phyloP scores from a whole-genome alignment of 768 basidiomycete genomes.

The Naematelia encephala region DNA sequence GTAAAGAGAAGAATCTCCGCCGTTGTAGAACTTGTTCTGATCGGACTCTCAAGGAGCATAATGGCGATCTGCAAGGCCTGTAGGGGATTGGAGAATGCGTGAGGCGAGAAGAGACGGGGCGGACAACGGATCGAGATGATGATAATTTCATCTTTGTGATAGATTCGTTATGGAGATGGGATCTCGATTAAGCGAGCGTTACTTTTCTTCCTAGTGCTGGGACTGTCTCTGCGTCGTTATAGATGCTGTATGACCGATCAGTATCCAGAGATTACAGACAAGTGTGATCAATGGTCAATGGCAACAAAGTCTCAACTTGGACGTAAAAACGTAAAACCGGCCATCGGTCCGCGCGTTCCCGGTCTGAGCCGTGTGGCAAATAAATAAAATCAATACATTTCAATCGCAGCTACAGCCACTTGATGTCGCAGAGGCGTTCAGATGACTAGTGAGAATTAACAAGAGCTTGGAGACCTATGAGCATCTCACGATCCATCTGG shows the following conservation, averaged over 20 bases:
- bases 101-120: neutral
- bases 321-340: neutral
- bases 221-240: too few relatives aligned
- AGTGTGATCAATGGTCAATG: neutral
- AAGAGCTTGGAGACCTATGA: too few relatives aligned
- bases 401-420: too few relatives aligned
- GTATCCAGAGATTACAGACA: too few relatives aligned
- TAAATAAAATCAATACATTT: neutral
- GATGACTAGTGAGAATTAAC: too few relatives aligned
- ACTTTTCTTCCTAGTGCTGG: too few relatives aligned
- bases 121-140: neutral
- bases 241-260: too few relatives aligned
- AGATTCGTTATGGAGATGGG: too few relatives aligned
- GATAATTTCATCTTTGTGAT: neutral
- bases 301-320: neutral
- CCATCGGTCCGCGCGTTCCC: neutral
- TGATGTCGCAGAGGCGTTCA: too few relatives aligned
- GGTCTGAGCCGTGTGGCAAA: neutral
- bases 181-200: too few relatives aligned
- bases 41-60: neutral
- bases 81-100: neutral
- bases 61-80: too few relatives aligned
- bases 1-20: conserved; percentile 35
- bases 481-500: too few relatives aligned
- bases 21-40: neutral